Conservation (phyloP, 352 stramenopile genomes). For the Blastocystis sp. region DNA sequence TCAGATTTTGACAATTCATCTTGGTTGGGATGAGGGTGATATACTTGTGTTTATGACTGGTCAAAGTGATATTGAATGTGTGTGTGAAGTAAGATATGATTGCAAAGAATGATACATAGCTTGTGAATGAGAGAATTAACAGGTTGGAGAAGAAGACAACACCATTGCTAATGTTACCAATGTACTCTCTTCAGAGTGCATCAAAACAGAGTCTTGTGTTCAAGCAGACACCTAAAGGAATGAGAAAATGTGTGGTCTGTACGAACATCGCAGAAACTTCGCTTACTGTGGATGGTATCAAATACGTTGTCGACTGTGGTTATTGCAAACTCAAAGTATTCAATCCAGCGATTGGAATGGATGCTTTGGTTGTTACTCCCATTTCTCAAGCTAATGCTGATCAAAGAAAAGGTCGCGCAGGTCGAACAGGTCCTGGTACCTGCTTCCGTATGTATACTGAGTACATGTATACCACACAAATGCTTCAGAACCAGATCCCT, state of each 20-base stretch:
- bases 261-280: conserved; percentile 95
- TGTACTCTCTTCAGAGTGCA: conserved; percentile 94
- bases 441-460: conserved; percentile 80
- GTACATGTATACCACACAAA: conserved; percentile 87
- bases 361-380: conserved; percentile 85
- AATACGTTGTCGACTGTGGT: conserved; percentile 92
- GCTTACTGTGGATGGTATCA: conserved; percentile 89
- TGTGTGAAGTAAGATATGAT: conserved; percentile 82
- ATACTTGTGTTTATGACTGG: conserved; percentile 99
- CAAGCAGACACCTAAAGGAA: conserved; percentile 63
- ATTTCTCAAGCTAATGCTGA: conserved; percentile 94
- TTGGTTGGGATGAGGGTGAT: conserved; percentile 83
- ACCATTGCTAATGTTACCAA: conserved; percentile 91
- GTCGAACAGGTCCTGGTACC: conserved; percentile 74
- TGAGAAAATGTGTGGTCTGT: conserved; percentile 90
- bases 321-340: conserved; percentile 99
- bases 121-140: conserved; percentile 57
- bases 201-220: conserved; percentile 80
- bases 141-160: conserved; percentile 74
- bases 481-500: conserved; percentile 90
- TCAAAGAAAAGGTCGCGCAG: conserved; percentile 85
- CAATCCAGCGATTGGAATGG: conserved; percentile 97
- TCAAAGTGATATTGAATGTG: conserved; percentile 95
- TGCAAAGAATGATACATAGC: conserved; percentile 66
- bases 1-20: conserved; percentile 92